Conservation (phyloP, 176 grass and related monocot genomes). For the Musa troglodytarum region DNA sequence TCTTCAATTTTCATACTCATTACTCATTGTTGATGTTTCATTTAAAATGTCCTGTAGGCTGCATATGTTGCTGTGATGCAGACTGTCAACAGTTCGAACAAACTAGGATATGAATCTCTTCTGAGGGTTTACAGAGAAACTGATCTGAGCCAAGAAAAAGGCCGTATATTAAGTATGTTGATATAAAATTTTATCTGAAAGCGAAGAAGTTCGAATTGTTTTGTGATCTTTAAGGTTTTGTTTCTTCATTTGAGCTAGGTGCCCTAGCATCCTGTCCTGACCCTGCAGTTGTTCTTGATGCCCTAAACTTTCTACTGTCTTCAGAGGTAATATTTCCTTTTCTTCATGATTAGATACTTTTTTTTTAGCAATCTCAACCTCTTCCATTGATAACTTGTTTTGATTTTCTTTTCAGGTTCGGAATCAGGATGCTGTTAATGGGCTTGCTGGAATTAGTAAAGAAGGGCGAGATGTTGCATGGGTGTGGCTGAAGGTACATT, state of each 20-base stretch:
- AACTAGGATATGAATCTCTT: constrained; percentile 70
- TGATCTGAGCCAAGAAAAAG: constrained; percentile 97
- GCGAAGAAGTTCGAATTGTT: no score
- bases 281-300: constrained; percentile 60
- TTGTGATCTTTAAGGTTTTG: background rate
- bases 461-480: constrained; percentile 63
- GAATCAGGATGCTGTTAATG: constrained; percentile 65
- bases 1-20: background rate
- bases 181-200: background rate
- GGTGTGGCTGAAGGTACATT: constrained; percentile 84
- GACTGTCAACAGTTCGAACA: constrained; percentile 60
- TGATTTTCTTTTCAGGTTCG: constrained; percentile 44
- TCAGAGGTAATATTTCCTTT: constrained; percentile 45
- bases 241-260: constrained; percentile 32
- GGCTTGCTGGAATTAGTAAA: constrained; percentile 54
- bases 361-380: background rate
- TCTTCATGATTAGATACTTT: background rate
- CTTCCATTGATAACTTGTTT: background rate
- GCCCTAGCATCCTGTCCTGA: constrained; percentile 69
- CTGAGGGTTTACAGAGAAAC: constrained; percentile 78
- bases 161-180: constrained; percentile 58
- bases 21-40: constrained; percentile 4
- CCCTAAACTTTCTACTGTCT: constrained; percentile 51
- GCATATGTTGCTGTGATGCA: constrained; percentile 82
- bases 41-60: constrained; percentile 45